These are phyloP conservation scores for Entonaema liquescens DNA, from an alignment of 495 filamentous ascomycete genomes.

Conservation along the genomic window DNA sequence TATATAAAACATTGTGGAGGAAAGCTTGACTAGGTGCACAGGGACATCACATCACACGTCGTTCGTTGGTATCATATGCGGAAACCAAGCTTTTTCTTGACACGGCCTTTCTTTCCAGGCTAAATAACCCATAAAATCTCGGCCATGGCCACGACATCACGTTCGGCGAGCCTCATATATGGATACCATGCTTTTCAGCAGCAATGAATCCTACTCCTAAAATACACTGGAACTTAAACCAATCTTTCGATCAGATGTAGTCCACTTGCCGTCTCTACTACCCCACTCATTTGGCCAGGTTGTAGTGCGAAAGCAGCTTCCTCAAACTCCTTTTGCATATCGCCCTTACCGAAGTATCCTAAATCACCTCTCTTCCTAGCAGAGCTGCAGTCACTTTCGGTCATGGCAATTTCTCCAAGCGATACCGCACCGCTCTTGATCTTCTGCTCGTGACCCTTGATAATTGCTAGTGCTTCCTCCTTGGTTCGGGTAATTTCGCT, in stretches of 20 bases:
- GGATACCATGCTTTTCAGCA: background rate
- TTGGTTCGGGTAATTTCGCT: slow-evolving; percentile 86
- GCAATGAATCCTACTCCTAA: background rate
- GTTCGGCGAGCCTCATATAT: background rate
- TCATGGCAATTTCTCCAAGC: slow-evolving; percentile 82
- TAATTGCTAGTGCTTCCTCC: slow-evolving; percentile 81
- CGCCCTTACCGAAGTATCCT: slow-evolving; percentile 90
- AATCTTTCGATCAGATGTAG: slow-evolving; percentile 88
- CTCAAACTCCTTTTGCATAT: slow-evolving; percentile 99
- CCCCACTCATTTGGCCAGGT: slow-evolving; percentile 80
- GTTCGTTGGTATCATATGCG: background rate
- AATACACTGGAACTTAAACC: slow-evolving; percentile 22
- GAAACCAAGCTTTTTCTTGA: background rate
- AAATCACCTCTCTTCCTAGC: slow-evolving; percentile 93
- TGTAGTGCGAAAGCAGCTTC: slow-evolving; percentile 89
- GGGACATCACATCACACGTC: background rate
- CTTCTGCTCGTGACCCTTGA: slow-evolving; percentile 73
- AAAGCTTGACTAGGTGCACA: background rate
- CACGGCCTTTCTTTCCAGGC: background rate
- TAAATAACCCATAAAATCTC: background rate
- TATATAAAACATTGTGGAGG: background rate
- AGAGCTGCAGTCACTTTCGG: slow-evolving; percentile 94
- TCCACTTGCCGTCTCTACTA: slow-evolving; percentile 93
- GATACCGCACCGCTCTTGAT: slow-evolving; percentile 73
- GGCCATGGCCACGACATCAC: background rate